phyloP scores from a whole-genome alignment of 2,329 filamentous ascomycete species.

The Blumeriella jaapii region DNA sequence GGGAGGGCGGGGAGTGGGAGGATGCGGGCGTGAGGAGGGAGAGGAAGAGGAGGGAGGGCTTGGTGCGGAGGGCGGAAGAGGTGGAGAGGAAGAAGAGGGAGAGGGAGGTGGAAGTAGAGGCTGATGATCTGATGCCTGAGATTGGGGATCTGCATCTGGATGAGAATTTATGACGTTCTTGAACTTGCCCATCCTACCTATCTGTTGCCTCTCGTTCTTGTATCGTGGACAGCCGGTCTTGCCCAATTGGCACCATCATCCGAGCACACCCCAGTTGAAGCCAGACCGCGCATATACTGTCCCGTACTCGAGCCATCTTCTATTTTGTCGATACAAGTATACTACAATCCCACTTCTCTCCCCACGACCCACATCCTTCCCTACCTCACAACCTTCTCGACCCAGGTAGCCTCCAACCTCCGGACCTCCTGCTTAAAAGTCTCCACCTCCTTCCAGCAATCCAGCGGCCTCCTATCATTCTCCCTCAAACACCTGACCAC shows the following conservation, averaged over 20 bases:
- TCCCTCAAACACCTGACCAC: conserved; percentile 71
- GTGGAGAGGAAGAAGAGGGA: conserved; percentile 28
- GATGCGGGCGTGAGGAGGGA: conserved; percentile 39
- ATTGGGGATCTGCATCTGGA: conserved; percentile 3
- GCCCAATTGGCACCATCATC: background rate
- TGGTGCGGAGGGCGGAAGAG: no score
- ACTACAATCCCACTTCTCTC: conserved; percentile 11
- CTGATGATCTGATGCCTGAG: conserved; percentile 3
- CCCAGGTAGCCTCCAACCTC: conserved; percentile 75
- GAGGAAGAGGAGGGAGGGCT: conserved; percentile 46
- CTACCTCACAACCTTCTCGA: conserved; percentile 59
- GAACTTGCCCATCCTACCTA: background rate
- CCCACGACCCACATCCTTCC: background rate
- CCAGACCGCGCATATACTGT: no score
- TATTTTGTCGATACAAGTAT: conserved; percentile 15
- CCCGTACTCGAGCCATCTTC: no score
- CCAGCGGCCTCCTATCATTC: conserved; percentile 77
- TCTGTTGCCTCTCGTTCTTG: background rate
- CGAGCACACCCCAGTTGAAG: conserved; percentile 4
- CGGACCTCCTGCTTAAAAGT: conserved; percentile 82
- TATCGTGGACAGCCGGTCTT: background rate
- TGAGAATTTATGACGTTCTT: conserved; percentile 3
- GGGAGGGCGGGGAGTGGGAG: conserved; percentile 40
- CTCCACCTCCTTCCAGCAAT: conserved; percentile 92
- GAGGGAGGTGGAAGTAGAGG: background rate